A percentile compares a stretch with the other conserved stretches of the same genome.
These are phyloP conservation scores for Cryptococcus amylolentus DNA, from an alignment of 1,284 basidiomycete species.

Conservation along the genomic window DNA sequence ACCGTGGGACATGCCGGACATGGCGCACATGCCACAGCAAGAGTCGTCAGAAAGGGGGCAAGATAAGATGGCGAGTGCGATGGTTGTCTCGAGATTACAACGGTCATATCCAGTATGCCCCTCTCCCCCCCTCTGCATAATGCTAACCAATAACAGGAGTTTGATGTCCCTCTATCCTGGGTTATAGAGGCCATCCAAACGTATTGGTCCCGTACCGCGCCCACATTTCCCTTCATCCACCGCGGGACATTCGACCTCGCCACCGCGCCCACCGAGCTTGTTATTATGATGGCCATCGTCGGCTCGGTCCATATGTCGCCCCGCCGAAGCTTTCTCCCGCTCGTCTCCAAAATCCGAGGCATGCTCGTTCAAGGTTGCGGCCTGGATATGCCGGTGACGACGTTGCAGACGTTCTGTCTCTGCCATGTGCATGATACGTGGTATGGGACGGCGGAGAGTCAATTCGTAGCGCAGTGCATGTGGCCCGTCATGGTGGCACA, in stretches of 20 bases:
- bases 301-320: slow-evolving; percentile 18
- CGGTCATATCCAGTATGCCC: slow-evolving; percentile 23
- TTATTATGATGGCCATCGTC: slow-evolving; percentile 38
- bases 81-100: slow-evolving; percentile 15
- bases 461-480: slow-evolving; percentile 42
- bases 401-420: slow-evolving; percentile 35
- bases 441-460: slow-evolving; percentile 31
- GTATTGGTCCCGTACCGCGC: slow-evolving; percentile 37
- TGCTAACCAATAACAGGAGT: slow-evolving; percentile 10
- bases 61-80: slow-evolving; percentile 7
- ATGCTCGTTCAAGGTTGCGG: slow-evolving; percentile 35
- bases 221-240: slow-evolving; percentile 42
- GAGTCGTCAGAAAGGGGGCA: slow-evolving; percentile 15
- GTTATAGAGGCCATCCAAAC: slow-evolving; percentile 21
- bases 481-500: slow-evolving; percentile 43
- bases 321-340: slow-evolving; percentile 11
- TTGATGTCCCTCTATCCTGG: slow-evolving; percentile 20
- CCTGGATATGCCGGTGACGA: slow-evolving; percentile 35
- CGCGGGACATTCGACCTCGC: slow-evolving; percentile 35
- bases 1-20: slow-evolving; percentile 10
- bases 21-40: slow-evolving; percentile 9
- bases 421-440: slow-evolving; percentile 43
- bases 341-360: slow-evolving; percentile 28
- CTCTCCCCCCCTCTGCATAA: neutral
- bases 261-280: slow-evolving; percentile 27